These are phyloP conservation scores for Maudiozyma bulderi DNA, from an alignment of 805 yeast species.

Conservation along the genomic window DNA sequence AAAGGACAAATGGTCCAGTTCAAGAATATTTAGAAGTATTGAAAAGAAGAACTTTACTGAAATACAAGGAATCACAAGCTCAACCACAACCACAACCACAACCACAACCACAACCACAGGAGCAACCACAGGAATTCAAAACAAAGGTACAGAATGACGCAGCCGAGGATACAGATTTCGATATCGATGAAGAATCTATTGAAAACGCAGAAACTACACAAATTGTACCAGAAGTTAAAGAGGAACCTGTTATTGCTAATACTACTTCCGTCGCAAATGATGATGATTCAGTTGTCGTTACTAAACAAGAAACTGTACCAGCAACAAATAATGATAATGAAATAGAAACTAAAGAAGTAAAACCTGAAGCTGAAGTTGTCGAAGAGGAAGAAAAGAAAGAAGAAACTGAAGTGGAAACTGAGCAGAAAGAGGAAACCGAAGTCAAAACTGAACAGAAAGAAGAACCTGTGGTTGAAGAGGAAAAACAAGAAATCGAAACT, in stretches of 20 bases:
- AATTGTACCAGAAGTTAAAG: neutral
- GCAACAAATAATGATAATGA: constrained; percentile 7
- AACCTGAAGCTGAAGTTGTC: constrained; percentile 5
- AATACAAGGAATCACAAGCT: constrained; percentile 8
- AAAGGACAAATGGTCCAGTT: constrained; percentile 39
- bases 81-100: constrained; percentile 1
- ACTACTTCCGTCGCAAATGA: neutral
- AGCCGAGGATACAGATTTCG: constrained; percentile 4
- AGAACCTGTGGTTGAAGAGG: constrained; percentile 6
- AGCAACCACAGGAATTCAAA: constrained; percentile 3
- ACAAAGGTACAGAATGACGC: neutral
- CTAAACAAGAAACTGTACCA: constrained; percentile 1
- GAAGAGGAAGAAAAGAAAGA: constrained; percentile 5
- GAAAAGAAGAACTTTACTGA: constrained; percentile 26
- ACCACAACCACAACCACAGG: constrained; percentile 5
- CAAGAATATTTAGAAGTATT: constrained; percentile 34
- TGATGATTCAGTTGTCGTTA: constrained; percentile 3
- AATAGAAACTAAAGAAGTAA: constrained; percentile 1
- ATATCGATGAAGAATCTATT: constrained; percentile 3
- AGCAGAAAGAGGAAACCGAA: constrained; percentile 5
- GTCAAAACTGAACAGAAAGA: constrained; percentile 4
- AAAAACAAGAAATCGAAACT: neutral
- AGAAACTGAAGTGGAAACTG: constrained; percentile 4
- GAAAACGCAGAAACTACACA: neutral
- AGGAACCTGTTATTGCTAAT: neutral